Conservation (phyloP, 2,329 filamentous ascomycete species). For the Fusarium bulbicola region DNA sequence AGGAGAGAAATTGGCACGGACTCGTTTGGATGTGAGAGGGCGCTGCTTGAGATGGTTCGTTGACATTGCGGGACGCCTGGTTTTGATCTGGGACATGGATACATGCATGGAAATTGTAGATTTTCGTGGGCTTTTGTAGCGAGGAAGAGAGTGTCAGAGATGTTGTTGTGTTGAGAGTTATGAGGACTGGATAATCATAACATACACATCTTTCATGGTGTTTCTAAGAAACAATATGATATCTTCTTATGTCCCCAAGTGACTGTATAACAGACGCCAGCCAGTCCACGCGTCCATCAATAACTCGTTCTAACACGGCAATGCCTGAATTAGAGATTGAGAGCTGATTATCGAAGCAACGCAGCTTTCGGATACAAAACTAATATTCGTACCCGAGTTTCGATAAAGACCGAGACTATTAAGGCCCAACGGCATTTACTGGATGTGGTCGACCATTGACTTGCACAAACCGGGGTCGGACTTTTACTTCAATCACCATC, state of each 20-base stretch:
- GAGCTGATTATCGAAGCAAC: neutral
- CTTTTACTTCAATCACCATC: constrained; percentile 8
- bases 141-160: neutral
- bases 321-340: neutral
- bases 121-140: neutral
- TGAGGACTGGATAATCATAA: neutral
- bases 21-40: neutral
- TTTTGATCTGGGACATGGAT: neutral
- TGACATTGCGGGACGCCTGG: constrained; percentile 6
- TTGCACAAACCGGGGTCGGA: constrained; percentile 3
- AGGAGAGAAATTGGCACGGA: neutral
- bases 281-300: neutral
- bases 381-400: neutral
- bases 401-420: neutral
- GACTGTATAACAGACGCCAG: neutral
- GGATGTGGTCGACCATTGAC: neutral
- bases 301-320: neutral
- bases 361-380: neutral
- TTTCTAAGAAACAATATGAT: neutral
- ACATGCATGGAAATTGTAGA: neutral
- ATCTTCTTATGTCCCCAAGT: neutral
- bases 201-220: neutral
- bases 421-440: neutral
- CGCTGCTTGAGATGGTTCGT: neutral
- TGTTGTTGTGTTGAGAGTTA: neutral